A percentile compares a stretch with the other conserved stretches of the same genome.
These are phyloP conservation scores for Dothistroma pini DNA, from an alignment of 2,329 filamentous ascomycete genomes.

Conservation along the genomic window DNA sequence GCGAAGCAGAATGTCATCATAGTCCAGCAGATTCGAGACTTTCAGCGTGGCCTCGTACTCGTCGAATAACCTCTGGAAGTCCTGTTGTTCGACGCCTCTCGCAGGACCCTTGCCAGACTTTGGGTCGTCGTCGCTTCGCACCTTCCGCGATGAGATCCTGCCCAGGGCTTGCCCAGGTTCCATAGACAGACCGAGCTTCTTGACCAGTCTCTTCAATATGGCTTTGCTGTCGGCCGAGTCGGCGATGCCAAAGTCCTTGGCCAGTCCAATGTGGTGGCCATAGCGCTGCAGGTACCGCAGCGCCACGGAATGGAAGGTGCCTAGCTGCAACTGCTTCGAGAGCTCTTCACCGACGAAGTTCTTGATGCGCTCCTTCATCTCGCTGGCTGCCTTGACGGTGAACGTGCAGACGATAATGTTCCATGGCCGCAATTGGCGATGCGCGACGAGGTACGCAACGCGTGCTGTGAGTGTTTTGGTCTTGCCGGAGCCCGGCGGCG, in stretches of 20 bases:
- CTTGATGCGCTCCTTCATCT: constrained; percentile 88
- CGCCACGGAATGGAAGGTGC: constrained; percentile 93
- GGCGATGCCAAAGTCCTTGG: constrained; percentile 83
- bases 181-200: constrained; percentile 63
- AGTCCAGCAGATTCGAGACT: constrained; percentile 80
- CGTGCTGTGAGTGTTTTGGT: constrained; percentile 93
- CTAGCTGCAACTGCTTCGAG: constrained; percentile 74
- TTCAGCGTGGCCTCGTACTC: constrained; percentile 76
- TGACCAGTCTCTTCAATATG: constrained; percentile 78
- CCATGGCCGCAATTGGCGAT: constrained; percentile 68
- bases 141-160: constrained; percentile 67
- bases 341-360: constrained; percentile 73
- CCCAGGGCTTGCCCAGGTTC: constrained; percentile 68
- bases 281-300: constrained; percentile 80
- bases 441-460: constrained; percentile 79
- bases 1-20: constrained; percentile 83
- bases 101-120: constrained; percentile 39
- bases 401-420: constrained; percentile 96
- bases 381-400: constrained; percentile 87
- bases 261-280: constrained; percentile 76
- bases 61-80: constrained; percentile 63
- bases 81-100: constrained; percentile 54
- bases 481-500: constrained; percentile 72
- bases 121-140: constrained; percentile 50
- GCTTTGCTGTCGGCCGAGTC: constrained; percentile 76